Evolutionary conservation across 208 protist species (phyloP).

Genomic region (Acanthamoeba culbertsoni): DNA sequence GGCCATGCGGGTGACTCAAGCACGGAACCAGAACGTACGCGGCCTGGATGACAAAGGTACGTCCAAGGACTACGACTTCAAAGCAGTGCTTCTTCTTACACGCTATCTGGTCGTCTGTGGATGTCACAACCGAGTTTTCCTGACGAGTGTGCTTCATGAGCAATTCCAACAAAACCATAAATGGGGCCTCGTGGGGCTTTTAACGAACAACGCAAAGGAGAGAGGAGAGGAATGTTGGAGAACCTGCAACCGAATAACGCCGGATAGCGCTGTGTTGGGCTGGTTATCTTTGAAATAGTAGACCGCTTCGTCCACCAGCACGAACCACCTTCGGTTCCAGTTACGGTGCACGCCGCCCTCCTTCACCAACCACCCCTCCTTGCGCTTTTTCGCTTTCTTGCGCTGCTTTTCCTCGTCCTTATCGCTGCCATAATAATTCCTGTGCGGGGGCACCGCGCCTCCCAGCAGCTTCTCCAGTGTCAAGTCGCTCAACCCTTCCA

Average conservation of each 20-base stretch:
- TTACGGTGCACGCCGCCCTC: slow-evolving; percentile 25
- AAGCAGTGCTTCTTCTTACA: slow-evolving; percentile 11
- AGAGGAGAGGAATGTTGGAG: not conserved
- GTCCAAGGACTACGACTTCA: not conserved
- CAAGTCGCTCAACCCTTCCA: not conserved
- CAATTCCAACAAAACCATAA: not conserved
- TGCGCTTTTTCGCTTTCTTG: not conserved
- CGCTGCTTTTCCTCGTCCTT: not conserved
- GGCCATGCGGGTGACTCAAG: not conserved
- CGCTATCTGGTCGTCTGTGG: not conserved
- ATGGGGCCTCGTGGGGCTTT: too few relatives aligned
- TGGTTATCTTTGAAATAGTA: slow-evolving; percentile 36
- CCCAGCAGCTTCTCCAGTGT: not conserved
- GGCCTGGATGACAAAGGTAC: slow-evolving; percentile 16
- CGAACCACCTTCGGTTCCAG: slow-evolving; percentile 46
- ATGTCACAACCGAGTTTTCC: not conserved
- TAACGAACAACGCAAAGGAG: not conserved
- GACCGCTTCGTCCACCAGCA: not conserved
- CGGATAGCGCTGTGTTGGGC: not conserved
- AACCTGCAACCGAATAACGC: slow-evolving; percentile 9
- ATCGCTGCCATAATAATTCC: not conserved
- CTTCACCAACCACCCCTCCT: slow-evolving; percentile 38
- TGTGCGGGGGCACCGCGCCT: not conserved
- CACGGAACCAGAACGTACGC: not conserved
- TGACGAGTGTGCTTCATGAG: not conserved